phyloP scores from a whole-genome alignment of 1,284 basidiomycete genomes.

The Stygiomarasmius scandens region DNA sequence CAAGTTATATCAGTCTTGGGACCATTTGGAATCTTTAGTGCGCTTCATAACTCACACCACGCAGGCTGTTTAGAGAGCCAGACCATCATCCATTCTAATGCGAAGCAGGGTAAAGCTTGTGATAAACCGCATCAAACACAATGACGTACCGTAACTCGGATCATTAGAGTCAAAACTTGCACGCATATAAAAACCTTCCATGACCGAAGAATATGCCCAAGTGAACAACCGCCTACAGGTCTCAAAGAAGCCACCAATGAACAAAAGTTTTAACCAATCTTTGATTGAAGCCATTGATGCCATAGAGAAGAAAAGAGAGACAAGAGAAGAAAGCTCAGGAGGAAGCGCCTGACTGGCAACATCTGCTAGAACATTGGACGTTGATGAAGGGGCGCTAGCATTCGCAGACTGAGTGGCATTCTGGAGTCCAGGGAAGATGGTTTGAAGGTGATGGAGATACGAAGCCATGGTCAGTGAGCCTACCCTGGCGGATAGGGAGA shows the following conservation, averaged over 20 bases:
- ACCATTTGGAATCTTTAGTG: too few relatives aligned
- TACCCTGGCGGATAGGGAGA: too few relatives aligned
- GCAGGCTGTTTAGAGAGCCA: slow-evolving; percentile 60
- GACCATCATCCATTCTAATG: slow-evolving; percentile 59
- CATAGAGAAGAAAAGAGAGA: slow-evolving; percentile 49
- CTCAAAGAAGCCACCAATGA: slow-evolving; percentile 65
- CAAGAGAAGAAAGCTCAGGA: slow-evolving; percentile 29
- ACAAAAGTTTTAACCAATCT: slow-evolving; percentile 67
- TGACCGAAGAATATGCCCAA: slow-evolving; percentile 43
- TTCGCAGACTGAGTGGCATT: too few relatives aligned
- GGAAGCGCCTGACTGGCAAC: background rate
- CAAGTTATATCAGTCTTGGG: too few relatives aligned
- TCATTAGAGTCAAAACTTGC: slow-evolving; percentile 64
- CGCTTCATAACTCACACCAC: slow-evolving; percentile 41
- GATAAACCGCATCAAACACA: background rate
- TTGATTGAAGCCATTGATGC: slow-evolving; percentile 55
- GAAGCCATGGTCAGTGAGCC: too few relatives aligned
- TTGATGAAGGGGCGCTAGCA: too few relatives aligned
- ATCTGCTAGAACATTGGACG: background rate
- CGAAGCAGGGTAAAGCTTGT: slow-evolving; percentile 5
- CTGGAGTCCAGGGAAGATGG: too few relatives aligned
- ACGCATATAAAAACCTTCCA: slow-evolving; percentile 63
- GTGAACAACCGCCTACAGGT: slow-evolving; percentile 49
- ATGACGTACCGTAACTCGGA: slow-evolving; percentile 52
- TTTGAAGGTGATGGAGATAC: too few relatives aligned